Evolutionary conservation across 2,329 filamentous ascomycete genomes (phyloP).

Genomic region (Apiospora aurea): DNA sequence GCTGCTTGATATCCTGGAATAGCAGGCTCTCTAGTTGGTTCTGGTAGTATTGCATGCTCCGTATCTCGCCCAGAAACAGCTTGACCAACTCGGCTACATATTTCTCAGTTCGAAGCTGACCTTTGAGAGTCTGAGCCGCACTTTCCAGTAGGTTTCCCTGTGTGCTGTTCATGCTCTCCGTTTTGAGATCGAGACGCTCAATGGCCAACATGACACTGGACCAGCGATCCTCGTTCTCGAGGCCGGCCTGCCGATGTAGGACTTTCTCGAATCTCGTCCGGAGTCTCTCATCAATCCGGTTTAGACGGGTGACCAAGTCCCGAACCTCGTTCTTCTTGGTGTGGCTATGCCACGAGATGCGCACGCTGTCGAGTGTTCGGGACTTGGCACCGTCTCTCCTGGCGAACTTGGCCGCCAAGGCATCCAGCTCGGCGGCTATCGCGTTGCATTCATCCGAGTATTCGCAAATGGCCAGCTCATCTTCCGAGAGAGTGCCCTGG

Average conservation of each 20-base stretch:
- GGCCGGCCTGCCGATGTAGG: background rate
- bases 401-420: background rate
- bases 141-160: background rate
- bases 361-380: background rate
- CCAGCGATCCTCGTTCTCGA: background rate
- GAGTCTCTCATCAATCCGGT: background rate
- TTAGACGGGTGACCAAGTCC: background rate
- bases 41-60: background rate
- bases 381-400: background rate
- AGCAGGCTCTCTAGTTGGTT: background rate
- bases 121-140: background rate
- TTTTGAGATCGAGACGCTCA: background rate
- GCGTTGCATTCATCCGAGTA: background rate
- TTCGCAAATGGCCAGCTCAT: background rate
- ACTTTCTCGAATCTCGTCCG: background rate
- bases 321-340: background rate
- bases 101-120: background rate
- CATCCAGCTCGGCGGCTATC: background rate
- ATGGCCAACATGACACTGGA: background rate
- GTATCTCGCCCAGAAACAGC: background rate
- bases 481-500: background rate
- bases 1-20: background rate
- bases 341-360: background rate
- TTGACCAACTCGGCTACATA: background rate
- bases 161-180: background rate